Conservation (phyloP, 2,329 filamentous ascomycete species). For the Berkeleyomyces rouxiae region DNA sequence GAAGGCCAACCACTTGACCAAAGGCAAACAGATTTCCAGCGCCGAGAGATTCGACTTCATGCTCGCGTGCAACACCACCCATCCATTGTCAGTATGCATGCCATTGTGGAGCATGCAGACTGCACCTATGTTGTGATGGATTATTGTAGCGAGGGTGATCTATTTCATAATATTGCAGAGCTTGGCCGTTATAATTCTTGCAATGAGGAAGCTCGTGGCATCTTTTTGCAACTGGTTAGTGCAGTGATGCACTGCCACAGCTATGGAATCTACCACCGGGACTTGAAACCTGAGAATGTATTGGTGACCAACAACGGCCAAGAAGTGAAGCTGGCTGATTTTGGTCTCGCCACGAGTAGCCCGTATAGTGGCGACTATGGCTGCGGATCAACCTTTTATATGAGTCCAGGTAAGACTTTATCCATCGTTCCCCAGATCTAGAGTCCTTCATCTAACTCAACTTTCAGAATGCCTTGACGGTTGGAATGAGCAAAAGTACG, state of each 20-base stretch:
- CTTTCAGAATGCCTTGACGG: slow-evolving; percentile 73
- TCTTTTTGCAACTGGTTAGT: slow-evolving; percentile 91
- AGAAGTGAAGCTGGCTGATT: slow-evolving; percentile 91
- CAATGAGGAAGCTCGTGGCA: slow-evolving; percentile 68
- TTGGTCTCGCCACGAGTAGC: slow-evolving; percentile 81
- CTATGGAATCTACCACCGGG: slow-evolving; percentile 87
- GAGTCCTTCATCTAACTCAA: slow-evolving; percentile 14
- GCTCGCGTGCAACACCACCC: slow-evolving; percentile 75
- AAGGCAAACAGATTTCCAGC: slow-evolving; percentile 78
- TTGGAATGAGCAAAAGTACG: slow-evolving; percentile 59
- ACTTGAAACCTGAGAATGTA: slow-evolving; percentile 97
- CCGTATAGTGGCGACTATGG: slow-evolving; percentile 82
- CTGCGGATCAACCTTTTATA: slow-evolving; percentile 97
- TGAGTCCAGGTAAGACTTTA: slow-evolving; percentile 74
- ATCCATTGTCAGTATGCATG: slow-evolving; percentile 84
- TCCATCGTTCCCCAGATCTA: slow-evolving; percentile 8
- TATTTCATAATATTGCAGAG: slow-evolving; percentile 96
- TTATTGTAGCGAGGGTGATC: slow-evolving; percentile 89
- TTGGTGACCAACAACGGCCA: slow-evolving; percentile 75
- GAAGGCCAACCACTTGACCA: slow-evolving; percentile 57
- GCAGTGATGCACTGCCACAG: slow-evolving; percentile 91
- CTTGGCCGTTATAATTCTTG: slow-evolving; percentile 84
- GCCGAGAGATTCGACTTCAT: slow-evolving; percentile 82
- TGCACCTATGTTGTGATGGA: slow-evolving; percentile 95
- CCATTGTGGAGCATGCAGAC: slow-evolving; percentile 80